Conservation (phyloP, 2,329 filamentous ascomycete species). For the Gnomoniopsis smithogilvyi region DNA sequence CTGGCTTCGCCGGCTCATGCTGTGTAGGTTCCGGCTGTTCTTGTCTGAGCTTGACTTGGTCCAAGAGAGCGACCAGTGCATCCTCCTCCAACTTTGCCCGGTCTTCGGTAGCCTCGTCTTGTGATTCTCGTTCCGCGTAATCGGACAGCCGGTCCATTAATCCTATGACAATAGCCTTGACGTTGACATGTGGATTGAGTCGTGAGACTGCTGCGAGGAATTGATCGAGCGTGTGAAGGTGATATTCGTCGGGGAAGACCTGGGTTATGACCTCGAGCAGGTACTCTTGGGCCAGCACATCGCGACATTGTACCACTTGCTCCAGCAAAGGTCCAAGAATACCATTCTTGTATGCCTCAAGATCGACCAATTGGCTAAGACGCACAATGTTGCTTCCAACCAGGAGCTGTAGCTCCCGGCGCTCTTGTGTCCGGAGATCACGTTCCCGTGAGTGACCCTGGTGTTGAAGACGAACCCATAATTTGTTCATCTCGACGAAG, state of each 20-base stretch:
- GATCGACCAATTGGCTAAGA: constrained; percentile 89
- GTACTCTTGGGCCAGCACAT: constrained; percentile 96
- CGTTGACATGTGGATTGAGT: constrained; percentile 92
- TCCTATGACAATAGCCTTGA: constrained; percentile 97
- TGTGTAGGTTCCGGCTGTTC: constrained; percentile 32
- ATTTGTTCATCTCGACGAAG: constrained; percentile 99
- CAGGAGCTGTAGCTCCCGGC: constrained; percentile 90
- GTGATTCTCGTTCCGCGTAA: constrained; percentile 87
- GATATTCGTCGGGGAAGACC: constrained; percentile 97
- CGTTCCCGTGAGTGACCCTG: constrained; percentile 95
- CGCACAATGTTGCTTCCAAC: constrained; percentile 96
- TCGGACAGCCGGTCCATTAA: constrained; percentile 95
- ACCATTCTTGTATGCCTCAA: constrained; percentile 88
- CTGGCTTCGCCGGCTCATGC: constrained; percentile 26
- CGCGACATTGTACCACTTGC: constrained; percentile 95
- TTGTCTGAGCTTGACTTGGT: constrained; percentile 71
- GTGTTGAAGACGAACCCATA: constrained; percentile 96
- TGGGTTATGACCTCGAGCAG: constrained; percentile 97
- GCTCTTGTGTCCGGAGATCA: constrained; percentile 88
- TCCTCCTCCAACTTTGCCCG: constrained; percentile 79
- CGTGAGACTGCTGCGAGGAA: constrained; percentile 90
- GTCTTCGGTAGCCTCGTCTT: constrained; percentile 66
- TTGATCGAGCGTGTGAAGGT: constrained; percentile 93
- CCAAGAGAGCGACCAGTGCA: constrained; percentile 72
- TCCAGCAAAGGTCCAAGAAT: constrained; percentile 88